Base-by-base conservation (phyloP, 768 basidiomycete genomes). In the Macrolepiota albuminosa region DNA sequence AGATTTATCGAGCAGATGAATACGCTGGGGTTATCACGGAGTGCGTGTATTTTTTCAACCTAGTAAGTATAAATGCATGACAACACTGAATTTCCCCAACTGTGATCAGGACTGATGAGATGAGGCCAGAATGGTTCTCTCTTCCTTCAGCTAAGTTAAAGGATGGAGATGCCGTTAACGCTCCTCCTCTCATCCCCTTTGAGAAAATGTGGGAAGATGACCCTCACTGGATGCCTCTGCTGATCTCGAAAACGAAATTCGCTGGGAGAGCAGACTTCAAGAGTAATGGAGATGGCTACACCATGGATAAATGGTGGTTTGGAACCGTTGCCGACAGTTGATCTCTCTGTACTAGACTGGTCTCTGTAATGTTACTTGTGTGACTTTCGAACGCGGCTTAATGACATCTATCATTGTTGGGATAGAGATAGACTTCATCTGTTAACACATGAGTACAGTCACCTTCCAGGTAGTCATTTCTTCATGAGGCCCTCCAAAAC, bases 81-180 rank as follows among this genome's bases (percentile, higher is more conserved):
- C 26, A n/a, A 21, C 21, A 52, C 29, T 18, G 21, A 9, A 21
- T 54, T 57, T 10, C 47, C 11, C 40, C n/a, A 13, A 13, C 21
- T 10, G 9, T 43, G n/a, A n/a, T 1, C 61, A 95, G 93, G 66
- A 85, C 89, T 0, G 92, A 95, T 36, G 93, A 95, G 69, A 95
- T 95, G 93, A 79, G 78, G 21, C 93, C 93, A 0, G 69, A 84
- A 66, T 95, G 93, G 93, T 93, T 91, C 68, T 72, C 79, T 16
- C 64, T 79, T 26, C 59, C 66, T 63, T 62, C 51, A 29, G 52
- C 55, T 54, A 8, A 33, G 34, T 43, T 47, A 42, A 43, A 43
- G 43, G 49, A 33, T 13, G 10, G 40, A 46, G 39, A 24, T 43
- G 26, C 45, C 49, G 2, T 13, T n/a, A 59, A 63, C 26, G 61